Base-by-base conservation (phyloP, 164 flowering plant genomes). In the Macadamia tetraphylla region DNA sequence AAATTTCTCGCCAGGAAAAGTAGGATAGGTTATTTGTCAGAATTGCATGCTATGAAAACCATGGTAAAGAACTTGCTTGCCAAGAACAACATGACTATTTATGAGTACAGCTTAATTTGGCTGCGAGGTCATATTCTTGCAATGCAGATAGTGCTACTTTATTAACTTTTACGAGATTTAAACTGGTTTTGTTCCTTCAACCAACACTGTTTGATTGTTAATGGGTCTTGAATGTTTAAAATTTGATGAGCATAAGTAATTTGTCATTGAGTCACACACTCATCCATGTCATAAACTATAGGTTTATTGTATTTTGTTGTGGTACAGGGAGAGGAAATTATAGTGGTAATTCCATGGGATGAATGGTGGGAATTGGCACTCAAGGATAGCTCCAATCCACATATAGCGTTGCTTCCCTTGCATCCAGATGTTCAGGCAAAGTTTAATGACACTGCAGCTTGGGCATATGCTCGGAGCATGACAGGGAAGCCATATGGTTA, bases 401-500 rank as follows among this genome's bases (percentile, higher is more conserved):
- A 95, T 2, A 85, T 95, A 72, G 98, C 97, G 6, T 81, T 95
- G 79, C 89, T 95, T 73, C 97, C 99, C 15, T 76, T 95, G 67
- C 96, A 89, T 84, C 96, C 97, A 6, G 90, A 95, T 55, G 12
- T 91, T 72, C 92, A 92, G 73, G 89, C 83, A 64, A 86, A 79
- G 71, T 92, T 92, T 73, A 88, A 95, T 73, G 66, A 67, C 30
- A 86, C 96, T 69, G 97, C 99, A 53, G 99, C 99, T 17, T 95
- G 99, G 99, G 88, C 83, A 43, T 95, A 86, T 85, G 98, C 95
- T 58, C 84, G 87, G 57, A 88, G 87, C 83, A 95, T 95, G 98
- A 68, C 87, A 23, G 99, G 99, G 61, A 88, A 88, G 77, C 99
- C 98, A 66, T 95, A 95, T 82, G 99, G 99, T 69, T 95, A 95